Base-by-base conservation (phyloP, 176 grass and related monocot genomes). In the Sorghum bicolor region DNA sequence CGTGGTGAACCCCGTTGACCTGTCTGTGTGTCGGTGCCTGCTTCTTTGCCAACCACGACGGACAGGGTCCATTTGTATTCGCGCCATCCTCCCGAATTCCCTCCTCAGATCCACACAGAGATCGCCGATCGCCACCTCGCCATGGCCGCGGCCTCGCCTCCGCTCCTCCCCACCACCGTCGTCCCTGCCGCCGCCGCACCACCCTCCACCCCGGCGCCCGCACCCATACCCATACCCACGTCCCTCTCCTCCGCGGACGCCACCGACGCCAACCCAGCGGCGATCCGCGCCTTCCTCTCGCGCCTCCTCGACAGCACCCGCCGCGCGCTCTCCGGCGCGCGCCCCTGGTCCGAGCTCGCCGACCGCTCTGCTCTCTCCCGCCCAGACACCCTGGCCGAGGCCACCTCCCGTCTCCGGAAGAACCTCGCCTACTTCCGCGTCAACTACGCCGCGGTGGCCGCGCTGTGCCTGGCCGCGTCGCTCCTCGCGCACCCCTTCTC, bases 371-470 rank as follows among this genome's bases (percentile, higher is more conserved):
- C 62, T 5, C 62, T 64, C 62, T 64, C 26, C 62, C 60, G 26
- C 61, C 61, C 61, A 12, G 61, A 88, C 0, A 67, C 87, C 47
- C 29, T 88, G 77, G 24, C 81, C 60, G 89, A 94, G 0, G 81
- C 92, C 80, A 30, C 83, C 75, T 64, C 85, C 13, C 92, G 94
- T 26, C 83, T 92, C 9, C 85, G 94, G 62, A 89, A 74, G 77
- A 97, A 97, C 87, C 80, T 97, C 26, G 62, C 92, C 67, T 94
- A 97, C 87, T 97, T 97, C 80, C 92, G 94, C 61, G 94, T 86
- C 76, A 97, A 97, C 89, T 97, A 97, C 85, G 66, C 89, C 39
- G 77, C 87, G 26, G 13, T 87, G 50, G 76, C 87, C 25, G 83
- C 73, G 16, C 68, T 90, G 29, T 84, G 77, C 28, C 86, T 94